Evolutionary conservation across 2,329 filamentous ascomycete genomes (phyloP).

Genomic region (Colletotrichum chlorophyti): DNA sequence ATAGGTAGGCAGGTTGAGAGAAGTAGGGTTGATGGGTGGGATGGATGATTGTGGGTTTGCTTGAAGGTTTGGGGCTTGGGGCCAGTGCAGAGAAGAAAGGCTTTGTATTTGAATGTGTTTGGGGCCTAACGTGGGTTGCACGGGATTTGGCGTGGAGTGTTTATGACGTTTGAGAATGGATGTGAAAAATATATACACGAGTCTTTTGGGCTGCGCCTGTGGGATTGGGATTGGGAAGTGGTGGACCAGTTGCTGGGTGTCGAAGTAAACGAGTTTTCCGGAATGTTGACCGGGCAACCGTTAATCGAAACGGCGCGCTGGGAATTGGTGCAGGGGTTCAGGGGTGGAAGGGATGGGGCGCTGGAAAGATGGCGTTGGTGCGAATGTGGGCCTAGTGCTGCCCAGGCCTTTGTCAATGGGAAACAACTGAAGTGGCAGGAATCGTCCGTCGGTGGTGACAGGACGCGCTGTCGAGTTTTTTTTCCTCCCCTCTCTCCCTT

Average conservation of each 20-base stretch:
- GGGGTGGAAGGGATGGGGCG: slow-evolving; percentile 21
- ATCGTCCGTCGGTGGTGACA: not conserved
- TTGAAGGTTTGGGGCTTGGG: slow-evolving; percentile 2
- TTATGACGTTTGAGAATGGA: slow-evolving; percentile 28
- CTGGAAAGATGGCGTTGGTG: slow-evolving; percentile 4
- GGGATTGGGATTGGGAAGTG: not conserved
- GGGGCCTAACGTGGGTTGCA: not conserved
- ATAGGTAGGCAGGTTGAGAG: not conserved
- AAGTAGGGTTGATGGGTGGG: not conserved
- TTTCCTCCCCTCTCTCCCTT: not conserved
- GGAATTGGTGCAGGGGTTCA: slow-evolving; percentile 19
- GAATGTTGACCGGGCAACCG: slow-evolving; percentile 28
- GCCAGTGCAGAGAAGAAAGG: slow-evolving; percentile 14
- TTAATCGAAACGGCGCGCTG: slow-evolving; percentile 18
- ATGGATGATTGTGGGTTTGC: slow-evolving; percentile 8
- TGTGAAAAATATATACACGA: slow-evolving; percentile 28
- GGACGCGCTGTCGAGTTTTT: slow-evolving; percentile 17
- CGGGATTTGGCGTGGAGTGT: slow-evolving; percentile 19
- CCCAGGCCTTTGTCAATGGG: slow-evolving; percentile 5
- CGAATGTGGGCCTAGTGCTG: slow-evolving; percentile 3
- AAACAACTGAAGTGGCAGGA: not conserved
- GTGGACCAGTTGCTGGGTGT: slow-evolving; percentile 28
- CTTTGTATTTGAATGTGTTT: slow-evolving; percentile 28
- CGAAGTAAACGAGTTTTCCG: slow-evolving; percentile 30
- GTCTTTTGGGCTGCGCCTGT: not conserved